A percentile compares a stretch with the other conserved stretches of the same genome.
Conservation (phyloP, 768 basidiomycete species). For the Rhodotorula babjevae region DNA sequence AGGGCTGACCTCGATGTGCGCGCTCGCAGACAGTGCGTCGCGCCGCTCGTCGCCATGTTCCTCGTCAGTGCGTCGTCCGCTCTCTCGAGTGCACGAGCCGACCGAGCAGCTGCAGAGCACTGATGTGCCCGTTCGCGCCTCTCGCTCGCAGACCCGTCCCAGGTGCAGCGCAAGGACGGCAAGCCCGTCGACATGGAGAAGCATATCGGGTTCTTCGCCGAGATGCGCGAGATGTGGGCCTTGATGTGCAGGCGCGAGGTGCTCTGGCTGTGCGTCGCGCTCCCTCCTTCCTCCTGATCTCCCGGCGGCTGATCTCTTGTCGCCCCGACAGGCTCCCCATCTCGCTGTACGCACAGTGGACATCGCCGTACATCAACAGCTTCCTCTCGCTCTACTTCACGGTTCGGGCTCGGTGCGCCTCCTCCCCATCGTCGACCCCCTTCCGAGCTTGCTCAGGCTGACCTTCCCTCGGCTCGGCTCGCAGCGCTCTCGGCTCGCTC, state of each 20-base stretch:
- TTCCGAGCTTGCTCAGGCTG: no score
- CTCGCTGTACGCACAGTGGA: conserved; percentile 13
- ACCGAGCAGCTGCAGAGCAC: no score
- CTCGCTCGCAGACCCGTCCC: background rate
- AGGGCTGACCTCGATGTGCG: no score
- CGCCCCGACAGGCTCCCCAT: background rate
- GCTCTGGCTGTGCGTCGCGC: background rate
- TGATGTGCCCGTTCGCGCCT: no score
- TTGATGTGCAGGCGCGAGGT: conserved; percentile 10
- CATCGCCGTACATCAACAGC: background rate
- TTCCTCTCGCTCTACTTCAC: conserved; percentile 16
- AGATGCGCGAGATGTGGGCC: conserved; percentile 14
- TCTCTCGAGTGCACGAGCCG: no score
- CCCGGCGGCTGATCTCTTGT: background rate
- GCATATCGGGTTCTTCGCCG: background rate
- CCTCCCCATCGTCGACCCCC: no score
- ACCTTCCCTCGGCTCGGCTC: no score
- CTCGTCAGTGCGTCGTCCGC: conserved; percentile 4
- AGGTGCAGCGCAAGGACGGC: conserved; percentile 10
- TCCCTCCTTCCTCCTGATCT: background rate
- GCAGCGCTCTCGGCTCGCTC: conserved; percentile 19
- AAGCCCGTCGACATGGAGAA: background rate
- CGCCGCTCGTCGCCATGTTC: conserved; percentile 3
- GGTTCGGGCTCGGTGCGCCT: conserved; percentile 4
- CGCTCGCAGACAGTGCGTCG: conserved; percentile 12